Evolutionary conservation across 495 filamentous ascomycete genomes (phyloP).

Genomic region (Xylaria palmicola): DNA sequence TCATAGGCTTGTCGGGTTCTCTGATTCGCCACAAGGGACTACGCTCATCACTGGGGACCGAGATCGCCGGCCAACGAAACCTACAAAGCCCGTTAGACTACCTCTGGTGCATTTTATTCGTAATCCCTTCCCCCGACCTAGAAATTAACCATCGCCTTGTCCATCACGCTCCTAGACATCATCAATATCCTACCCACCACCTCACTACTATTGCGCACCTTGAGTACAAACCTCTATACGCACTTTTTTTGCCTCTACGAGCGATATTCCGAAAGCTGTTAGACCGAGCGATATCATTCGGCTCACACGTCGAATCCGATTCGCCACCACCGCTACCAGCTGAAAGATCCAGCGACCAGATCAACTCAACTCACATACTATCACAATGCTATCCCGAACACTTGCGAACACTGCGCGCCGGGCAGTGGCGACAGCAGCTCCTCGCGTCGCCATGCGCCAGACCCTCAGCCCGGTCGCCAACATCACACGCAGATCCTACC

Average conservation of each 20-base stretch:
- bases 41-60: conserved; percentile 27
- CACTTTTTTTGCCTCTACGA: neutral
- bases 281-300: neutral
- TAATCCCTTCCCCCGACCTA: conserved; percentile 8
- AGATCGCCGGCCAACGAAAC: conserved; percentile 29
- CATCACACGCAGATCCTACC: conserved; percentile 49
- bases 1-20: conserved; percentile 21
- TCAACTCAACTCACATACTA: neutral
- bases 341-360: neutral
- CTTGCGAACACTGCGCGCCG: conserved; percentile 32
- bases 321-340: neutral
- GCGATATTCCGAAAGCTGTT: neutral
- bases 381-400: conserved; percentile 31
- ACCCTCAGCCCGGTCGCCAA: conserved; percentile 34
- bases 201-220: neutral
- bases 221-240: neutral
- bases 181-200: neutral
- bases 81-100: conserved; percentile 29
- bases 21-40: conserved; percentile 30
- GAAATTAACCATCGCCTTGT: neutral
- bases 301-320: neutral
- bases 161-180: neutral
- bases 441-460: conserved; percentile 37
- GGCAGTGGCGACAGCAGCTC: conserved; percentile 23
- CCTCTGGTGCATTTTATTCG: conserved; percentile 18